phyloP scores from a whole-genome alignment of 108 stramenopile species.

The Cyclotella atomus region DNA sequence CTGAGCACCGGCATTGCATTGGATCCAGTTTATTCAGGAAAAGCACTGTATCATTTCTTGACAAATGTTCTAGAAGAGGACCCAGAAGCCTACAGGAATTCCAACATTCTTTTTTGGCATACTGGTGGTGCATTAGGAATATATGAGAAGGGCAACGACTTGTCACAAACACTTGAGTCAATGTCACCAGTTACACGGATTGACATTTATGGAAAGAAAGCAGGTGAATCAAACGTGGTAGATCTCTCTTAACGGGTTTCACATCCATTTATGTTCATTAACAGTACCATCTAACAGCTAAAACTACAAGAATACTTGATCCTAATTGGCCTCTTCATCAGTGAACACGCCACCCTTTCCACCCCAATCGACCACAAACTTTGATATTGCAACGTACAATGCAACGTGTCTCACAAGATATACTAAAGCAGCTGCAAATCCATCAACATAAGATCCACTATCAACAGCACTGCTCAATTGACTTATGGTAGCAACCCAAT shows the following conservation, averaged over 20 bases:
- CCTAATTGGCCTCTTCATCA: constrained; percentile 20
- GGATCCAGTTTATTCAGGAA: constrained; percentile 92
- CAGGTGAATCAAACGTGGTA: neutral
- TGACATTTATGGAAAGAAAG: constrained; percentile 54
- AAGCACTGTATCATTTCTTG: constrained; percentile 83
- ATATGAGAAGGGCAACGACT: constrained; percentile 72
- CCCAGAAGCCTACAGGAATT: constrained; percentile 50
- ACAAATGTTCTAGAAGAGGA: constrained; percentile 57
- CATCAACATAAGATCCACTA: constrained; percentile 43
- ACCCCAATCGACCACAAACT: constrained; percentile 82
- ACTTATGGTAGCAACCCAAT: constrained; percentile 76
- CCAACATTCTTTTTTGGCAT: constrained; percentile 88
- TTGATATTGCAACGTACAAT: constrained; percentile 70
- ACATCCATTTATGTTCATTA: neutral
- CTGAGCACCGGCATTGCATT: constrained; percentile 81
- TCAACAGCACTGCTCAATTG: constrained; percentile 51
- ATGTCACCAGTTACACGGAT: constrained; percentile 54
- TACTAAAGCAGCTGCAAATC: constrained; percentile 28
- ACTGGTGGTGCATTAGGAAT: constrained; percentile 89
- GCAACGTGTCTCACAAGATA: constrained; percentile 77
- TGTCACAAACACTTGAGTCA: constrained; percentile 30
- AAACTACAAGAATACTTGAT: neutral
- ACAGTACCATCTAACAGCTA: neutral
- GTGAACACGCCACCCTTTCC: constrained; percentile 37
- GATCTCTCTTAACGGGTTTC: neutral